These are phyloP conservation scores for Anthracocystis walkeri DNA, from an alignment of 1,284 basidiomycete species.

Conservation along the genomic window DNA sequence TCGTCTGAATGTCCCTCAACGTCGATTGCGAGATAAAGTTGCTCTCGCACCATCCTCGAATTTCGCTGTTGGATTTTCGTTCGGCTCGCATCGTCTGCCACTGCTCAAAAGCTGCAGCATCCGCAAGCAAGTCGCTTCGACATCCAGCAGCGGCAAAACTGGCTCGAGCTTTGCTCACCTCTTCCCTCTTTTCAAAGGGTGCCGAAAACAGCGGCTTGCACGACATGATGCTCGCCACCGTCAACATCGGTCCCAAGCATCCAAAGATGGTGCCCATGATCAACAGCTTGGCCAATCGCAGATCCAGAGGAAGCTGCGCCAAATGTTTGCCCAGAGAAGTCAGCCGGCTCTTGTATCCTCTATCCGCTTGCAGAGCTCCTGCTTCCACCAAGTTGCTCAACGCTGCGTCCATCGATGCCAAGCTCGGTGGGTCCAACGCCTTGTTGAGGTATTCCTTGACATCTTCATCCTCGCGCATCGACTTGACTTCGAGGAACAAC, in stretches of 20 bases:
- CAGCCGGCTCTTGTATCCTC: constrained; percentile 72
- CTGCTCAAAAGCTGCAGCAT: constrained; percentile 81
- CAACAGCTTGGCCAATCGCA: constrained; percentile 85
- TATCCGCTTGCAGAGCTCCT: constrained; percentile 79
- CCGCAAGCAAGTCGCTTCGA: constrained; percentile 88
- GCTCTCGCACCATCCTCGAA: constrained; percentile 82
- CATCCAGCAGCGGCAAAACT: constrained; percentile 73
- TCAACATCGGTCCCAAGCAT: constrained; percentile 65
- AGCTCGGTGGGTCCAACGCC: constrained; percentile 85
- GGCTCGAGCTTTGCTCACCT: constrained; percentile 74
- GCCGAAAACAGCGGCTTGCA: constrained; percentile 86
- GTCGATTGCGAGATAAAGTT: constrained; percentile 84
- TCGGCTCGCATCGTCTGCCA: constrained; percentile 75
- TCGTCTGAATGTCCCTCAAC: constrained; percentile 82
- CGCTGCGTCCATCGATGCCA: constrained; percentile 82
- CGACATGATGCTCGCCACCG: constrained; percentile 79
- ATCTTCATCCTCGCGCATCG: constrained; percentile 81
- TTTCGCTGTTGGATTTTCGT: constrained; percentile 72
- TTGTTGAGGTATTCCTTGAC: constrained; percentile 79
- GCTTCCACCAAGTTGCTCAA: constrained; percentile 81
- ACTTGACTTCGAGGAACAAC: constrained; percentile 84
- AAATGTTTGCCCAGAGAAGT: constrained; percentile 88
- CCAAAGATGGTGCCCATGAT: constrained; percentile 66
- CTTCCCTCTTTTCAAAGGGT: constrained; percentile 85
- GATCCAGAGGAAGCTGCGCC: constrained; percentile 83